Evolutionary conservation across 192 early-diverging fungal genomes (phyloP).

Genomic region (Mortierella antarctica): DNA sequence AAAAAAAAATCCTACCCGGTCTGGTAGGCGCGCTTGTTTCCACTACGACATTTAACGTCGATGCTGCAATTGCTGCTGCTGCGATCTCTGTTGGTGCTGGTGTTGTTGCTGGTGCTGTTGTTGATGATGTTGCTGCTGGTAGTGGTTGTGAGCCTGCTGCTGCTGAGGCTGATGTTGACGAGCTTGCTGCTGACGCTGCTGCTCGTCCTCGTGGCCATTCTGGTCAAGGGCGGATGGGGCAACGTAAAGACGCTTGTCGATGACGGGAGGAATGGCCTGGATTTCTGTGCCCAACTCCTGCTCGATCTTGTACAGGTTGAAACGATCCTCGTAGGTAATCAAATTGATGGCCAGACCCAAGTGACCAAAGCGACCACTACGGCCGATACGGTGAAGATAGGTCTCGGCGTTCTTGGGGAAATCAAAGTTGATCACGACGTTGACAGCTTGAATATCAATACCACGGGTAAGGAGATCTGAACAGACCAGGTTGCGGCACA

Average conservation of each 20-base stretch:
- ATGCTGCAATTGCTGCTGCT: conserved; percentile 14
- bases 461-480: conserved; percentile 98
- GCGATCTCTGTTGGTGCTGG: conserved; percentile 5
- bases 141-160: conserved; percentile 10
- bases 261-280: conserved; percentile 95
- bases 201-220: conserved; percentile 55
- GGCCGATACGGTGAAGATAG: conserved; percentile 98
- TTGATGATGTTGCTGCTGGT: conserved; percentile 22
- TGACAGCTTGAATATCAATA: conserved; percentile 99
- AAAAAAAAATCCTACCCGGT: too few relatives aligned
- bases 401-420: conserved; percentile 99
- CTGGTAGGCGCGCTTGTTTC: too few relatives aligned
- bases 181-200: conserved; percentile 51
- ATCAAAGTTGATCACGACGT: conserved; percentile 99
- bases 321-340: conserved; percentile 97
- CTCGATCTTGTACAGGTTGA: conserved; percentile 98
- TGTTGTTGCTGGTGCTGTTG: conserved; percentile 17
- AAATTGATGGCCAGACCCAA: conserved; percentile 98
- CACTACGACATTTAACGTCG: too few relatives aligned
- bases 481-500: conserved; percentile 97
- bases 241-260: conserved; percentile 93
- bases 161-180: conserved; percentile 54
- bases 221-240: conserved; percentile 78
- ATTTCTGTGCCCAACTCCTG: conserved; percentile 99
- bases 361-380: conserved; percentile 96